Conservation (phyloP, 192 early-diverging fungal species). For the Paraglomus brasilianum region DNA sequence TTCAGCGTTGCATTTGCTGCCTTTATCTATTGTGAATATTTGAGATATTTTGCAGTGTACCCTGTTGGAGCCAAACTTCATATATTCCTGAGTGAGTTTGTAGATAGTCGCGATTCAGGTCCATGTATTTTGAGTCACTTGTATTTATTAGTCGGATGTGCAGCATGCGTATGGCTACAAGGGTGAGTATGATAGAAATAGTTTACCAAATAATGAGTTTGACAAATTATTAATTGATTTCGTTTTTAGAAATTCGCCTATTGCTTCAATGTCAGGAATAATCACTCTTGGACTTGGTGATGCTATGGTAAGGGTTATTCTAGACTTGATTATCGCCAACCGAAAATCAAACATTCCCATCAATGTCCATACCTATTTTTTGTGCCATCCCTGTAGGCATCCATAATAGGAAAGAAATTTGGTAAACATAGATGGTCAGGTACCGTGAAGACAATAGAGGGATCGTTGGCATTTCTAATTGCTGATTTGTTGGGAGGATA, state of each 20-base stretch:
- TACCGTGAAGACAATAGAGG: slow-evolving; percentile 81
- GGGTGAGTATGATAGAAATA: slow-evolving; percentile 41
- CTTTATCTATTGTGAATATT: slow-evolving; percentile 77
- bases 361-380: background rate
- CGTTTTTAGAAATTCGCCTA: slow-evolving; percentile 37
- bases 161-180: slow-evolving; percentile 84
- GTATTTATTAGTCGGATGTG: slow-evolving; percentile 89
- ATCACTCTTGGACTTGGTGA: slow-evolving; percentile 90
- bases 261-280: slow-evolving; percentile 71
- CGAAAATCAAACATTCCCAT: too few species aligned
- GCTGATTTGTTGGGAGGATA: slow-evolving; percentile 58
- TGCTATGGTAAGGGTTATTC: slow-evolving; percentile 53
- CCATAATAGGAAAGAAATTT: slow-evolving; percentile 73
- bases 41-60: slow-evolving; percentile 74
- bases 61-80: slow-evolving; percentile 64
- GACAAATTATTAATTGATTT: slow-evolving; percentile 32
- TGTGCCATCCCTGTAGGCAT: slow-evolving; percentile 53
- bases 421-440: slow-evolving; percentile 75
- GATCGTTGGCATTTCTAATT: slow-evolving; percentile 76
- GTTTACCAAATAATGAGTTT: background rate
- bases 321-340: background rate
- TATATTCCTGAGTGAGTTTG: slow-evolving; percentile 74
- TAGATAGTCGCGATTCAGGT: slow-evolving; percentile 84
- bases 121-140: slow-evolving; percentile 84
- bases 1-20: slow-evolving; percentile 73